Evolutionary conservation across 23 red algal species (phyloP).

Genomic region (Gracilaria domingensis): DNA sequence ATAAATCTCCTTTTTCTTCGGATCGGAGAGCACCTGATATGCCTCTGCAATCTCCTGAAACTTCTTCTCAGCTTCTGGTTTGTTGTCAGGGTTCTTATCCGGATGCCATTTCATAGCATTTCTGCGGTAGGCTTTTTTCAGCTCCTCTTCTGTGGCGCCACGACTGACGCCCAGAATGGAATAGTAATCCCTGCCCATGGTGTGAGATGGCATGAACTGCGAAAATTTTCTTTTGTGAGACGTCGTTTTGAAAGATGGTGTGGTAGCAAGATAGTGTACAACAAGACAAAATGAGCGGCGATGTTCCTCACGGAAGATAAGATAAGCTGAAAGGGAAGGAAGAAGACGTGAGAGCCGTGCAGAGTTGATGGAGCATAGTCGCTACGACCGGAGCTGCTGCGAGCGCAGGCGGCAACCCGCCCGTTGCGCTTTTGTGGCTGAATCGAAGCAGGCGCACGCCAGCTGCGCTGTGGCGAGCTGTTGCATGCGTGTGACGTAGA

Average conservation of each 20-base stretch:
- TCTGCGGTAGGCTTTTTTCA: slow-evolving; percentile 91
- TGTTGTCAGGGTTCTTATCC: slow-evolving; percentile 97
- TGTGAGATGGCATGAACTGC: slow-evolving; percentile 26
- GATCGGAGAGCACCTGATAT: slow-evolving; percentile 91
- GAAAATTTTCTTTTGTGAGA: slow-evolving; percentile 32
- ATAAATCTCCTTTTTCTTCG: slow-evolving; percentile 96
- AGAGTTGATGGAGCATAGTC: not conserved
- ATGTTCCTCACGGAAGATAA: not conserved
- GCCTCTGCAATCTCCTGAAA: slow-evolving; percentile 96
- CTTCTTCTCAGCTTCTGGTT: slow-evolving; percentile 82
- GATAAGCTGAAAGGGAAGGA: not conserved
- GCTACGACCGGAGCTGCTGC: too few species aligned
- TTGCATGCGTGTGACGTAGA: too few species aligned
- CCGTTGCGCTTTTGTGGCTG: too few species aligned
- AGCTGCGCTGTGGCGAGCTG: too few species aligned
- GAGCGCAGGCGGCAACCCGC: too few species aligned
- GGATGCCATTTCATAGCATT: slow-evolving; percentile 94
- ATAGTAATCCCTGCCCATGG: slow-evolving; percentile 94
- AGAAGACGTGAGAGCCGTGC: not conserved
- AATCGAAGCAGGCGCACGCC: too few species aligned
- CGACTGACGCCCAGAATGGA: slow-evolving; percentile 83
- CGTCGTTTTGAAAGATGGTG: slow-evolving; percentile 2
- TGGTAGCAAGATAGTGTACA: not conserved
- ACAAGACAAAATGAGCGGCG: not conserved
- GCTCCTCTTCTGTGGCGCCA: slow-evolving; percentile 67